Evolutionary conservation across 2,329 filamentous ascomycete genomes (phyloP), one percentile per base, ranked within the genome.

Genomic region (Fusarium verticillioides): DNA sequence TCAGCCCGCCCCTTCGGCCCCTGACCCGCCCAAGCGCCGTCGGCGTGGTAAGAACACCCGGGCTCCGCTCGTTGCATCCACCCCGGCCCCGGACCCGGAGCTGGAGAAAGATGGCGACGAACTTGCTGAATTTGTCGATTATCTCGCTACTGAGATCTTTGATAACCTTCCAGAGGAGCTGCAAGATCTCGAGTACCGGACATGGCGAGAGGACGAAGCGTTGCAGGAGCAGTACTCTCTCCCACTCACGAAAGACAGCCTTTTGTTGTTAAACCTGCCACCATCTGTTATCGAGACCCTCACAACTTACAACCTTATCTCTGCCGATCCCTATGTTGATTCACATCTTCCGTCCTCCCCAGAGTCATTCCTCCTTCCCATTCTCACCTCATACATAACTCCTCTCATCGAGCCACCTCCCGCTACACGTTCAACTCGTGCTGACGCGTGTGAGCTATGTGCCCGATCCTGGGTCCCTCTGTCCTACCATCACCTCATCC

Each of bases 401-500:
- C 79, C 86, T 3, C 83, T 87, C 13, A 89, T 88, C 2, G 84
- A 90, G 0, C 83, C 92, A 0, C 93, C 94, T 0, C 92, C 92
- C 0, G 85, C 90, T 12, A 92, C 91, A 77, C 83, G 84, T 2
- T 83, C 85, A 1, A 92, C 91, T 3, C 87, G 88, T 30, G 79
- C 82, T 9, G 76, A 83, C 2, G 87, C 84, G 1, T 97, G 94
- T 81, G 94, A 97, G 83, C 88, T 97, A 30, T 97, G 94, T 80
- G 88, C 85, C 4, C 86, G 94, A 2, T 88, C 90, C 70, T 94
- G 93, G 89, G 89, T 96, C 28, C 89, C 90, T 13, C 82, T 96
- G 69, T 93, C 92, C 2, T 97, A 96, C 79, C 94, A 97, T 79
- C 94, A 97, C 83, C 84, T 97, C 47, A 95, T 97, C 60, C 94